Evolutionary conservation across 2,329 filamentous ascomycete species (phyloP).

Genomic region (Cucurbitaria berberidis): DNA sequence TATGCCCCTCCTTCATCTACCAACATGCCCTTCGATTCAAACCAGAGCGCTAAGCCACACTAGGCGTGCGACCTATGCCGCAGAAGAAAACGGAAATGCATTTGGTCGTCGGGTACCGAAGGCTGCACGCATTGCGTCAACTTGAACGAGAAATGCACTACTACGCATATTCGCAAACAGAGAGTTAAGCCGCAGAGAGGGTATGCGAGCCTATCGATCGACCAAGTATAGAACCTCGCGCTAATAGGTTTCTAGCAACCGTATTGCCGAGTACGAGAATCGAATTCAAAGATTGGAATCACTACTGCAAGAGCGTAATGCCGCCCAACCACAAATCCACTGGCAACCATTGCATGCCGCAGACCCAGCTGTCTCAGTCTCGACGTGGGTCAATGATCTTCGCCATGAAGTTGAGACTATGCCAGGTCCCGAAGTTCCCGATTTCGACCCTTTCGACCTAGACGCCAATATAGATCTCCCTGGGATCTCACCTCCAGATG

Average conservation of each 20-base stretch:
- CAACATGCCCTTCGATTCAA: not conserved
- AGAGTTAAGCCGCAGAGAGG: slow-evolving; percentile 29
- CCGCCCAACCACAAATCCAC: slow-evolving; percentile 24
- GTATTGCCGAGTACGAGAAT: slow-evolving; percentile 32
- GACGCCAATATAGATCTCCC: slow-evolving; percentile 1
- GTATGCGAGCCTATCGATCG: slow-evolving; percentile 15
- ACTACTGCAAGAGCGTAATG: slow-evolving; percentile 28
- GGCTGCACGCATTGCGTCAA: slow-evolving; percentile 30
- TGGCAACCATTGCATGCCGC: slow-evolving; percentile 22
- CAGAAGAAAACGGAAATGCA: slow-evolving; percentile 32
- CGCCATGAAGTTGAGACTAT: slow-evolving; percentile 25
- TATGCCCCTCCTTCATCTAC: not conserved
- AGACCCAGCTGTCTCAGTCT: slow-evolving; percentile 19
- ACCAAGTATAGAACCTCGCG: not conserved
- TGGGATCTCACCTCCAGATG: not conserved
- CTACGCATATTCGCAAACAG: slow-evolving; percentile 33
- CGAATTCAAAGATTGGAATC: slow-evolving; percentile 31
- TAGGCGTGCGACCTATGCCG: slow-evolving; percentile 38
- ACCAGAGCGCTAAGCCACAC: not conserved
- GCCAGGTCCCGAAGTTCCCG: slow-evolving; percentile 12
- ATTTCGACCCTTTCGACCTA: slow-evolving; percentile 18
- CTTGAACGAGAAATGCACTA: slow-evolving; percentile 30
- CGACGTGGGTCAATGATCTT: slow-evolving; percentile 25
- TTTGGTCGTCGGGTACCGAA: slow-evolving; percentile 23
- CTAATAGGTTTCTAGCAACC: slow-evolving; percentile 14